A percentile compares a stretch with the other conserved stretches of the same genome.
Evolutionary conservation across 805 yeast species (phyloP).

Genomic region (Candida berthetii): DNA sequence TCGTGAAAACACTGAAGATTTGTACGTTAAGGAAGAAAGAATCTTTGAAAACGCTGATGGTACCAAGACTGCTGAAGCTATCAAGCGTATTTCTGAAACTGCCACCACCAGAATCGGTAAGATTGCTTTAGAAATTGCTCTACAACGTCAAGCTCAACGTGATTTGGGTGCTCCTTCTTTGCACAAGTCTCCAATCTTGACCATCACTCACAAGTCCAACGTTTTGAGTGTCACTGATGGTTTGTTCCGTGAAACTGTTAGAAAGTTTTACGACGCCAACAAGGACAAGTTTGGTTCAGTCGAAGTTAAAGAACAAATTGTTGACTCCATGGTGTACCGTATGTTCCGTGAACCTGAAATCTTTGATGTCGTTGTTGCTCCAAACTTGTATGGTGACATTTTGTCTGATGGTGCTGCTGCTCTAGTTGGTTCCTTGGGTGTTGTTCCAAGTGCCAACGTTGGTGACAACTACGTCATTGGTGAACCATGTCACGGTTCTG

Average conservation of each 20-base stretch:
- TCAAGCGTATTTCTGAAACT: constrained; percentile 86
- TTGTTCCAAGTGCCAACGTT: constrained; percentile 96
- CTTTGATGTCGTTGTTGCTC: constrained; percentile 97
- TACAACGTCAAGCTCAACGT: constrained; percentile 81
- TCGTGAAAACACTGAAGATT: constrained; percentile 97
- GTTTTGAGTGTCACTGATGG: constrained; percentile 93
- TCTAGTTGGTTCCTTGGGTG: constrained; percentile 94
- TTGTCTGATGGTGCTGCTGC: constrained; percentile 98
- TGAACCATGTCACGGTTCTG: constrained; percentile 99
- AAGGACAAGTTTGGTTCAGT: constrained; percentile 52
- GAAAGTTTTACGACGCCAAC: constrained; percentile 41
- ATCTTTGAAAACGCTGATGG: constrained; percentile 73
- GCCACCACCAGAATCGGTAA: constrained; percentile 85
- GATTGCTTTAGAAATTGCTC: constrained; percentile 88
- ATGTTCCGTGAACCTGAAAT: constrained; percentile 98
- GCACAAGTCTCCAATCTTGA: constrained; percentile 55
- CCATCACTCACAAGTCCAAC: constrained; percentile 95
- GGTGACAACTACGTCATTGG: constrained; percentile 96
- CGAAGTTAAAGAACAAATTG: constrained; percentile 88
- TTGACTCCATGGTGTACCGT: constrained; percentile 98
- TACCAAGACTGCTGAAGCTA: constrained; percentile 91
- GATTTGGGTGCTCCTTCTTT: constrained; percentile 51
- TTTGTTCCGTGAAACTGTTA: constrained; percentile 81
- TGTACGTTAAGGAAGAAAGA: constrained; percentile 91
- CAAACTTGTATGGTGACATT: constrained; percentile 96